Evolutionary conservation across 1,284 basidiomycete genomes (phyloP).

Genomic region (Puccinia brachypodii): DNA sequence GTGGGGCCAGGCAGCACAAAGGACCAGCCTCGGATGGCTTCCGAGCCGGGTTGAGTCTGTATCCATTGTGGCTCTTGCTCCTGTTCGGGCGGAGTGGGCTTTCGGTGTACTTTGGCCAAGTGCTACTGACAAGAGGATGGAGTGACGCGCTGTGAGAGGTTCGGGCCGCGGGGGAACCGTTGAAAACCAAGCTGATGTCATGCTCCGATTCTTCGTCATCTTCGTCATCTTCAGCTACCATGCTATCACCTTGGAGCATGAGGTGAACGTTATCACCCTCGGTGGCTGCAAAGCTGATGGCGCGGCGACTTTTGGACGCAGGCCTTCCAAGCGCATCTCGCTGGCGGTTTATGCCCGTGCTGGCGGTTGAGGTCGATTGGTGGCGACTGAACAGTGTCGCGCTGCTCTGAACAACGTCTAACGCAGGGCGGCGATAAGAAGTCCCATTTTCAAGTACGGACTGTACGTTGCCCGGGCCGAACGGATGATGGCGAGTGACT

Average conservation of each 20-base stretch:
- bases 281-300: constrained; percentile 42
- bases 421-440: neutral
- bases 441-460: neutral
- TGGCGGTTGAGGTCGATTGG: constrained; percentile 4
- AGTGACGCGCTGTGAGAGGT: neutral
- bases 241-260: neutral
- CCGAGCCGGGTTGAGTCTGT: neutral
- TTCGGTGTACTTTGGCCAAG: constrained; percentile 33
- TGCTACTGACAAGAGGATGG: constrained; percentile 22
- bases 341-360: neutral
- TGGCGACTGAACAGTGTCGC: constrained; percentile 35
- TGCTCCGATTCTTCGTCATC: constrained; percentile 41
- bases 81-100: constrained; percentile 3
- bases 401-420: constrained; percentile 43
- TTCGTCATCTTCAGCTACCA: constrained; percentile 18
- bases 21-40: neutral
- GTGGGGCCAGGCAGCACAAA: neutral
- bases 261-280: constrained; percentile 13
- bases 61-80: neutral
- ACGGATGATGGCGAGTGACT: neutral
- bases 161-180: constrained; percentile 39
- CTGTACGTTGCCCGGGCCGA: neutral
- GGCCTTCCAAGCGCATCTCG: constrained; percentile 35
- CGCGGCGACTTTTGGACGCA: constrained; percentile 36
- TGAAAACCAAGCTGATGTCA: constrained; percentile 6